A percentile compares a stretch with the other conserved stretches of the same genome.
Conservation (phyloP, 163 green algal genomes). For the Scenedesmus sp. region DNA sequence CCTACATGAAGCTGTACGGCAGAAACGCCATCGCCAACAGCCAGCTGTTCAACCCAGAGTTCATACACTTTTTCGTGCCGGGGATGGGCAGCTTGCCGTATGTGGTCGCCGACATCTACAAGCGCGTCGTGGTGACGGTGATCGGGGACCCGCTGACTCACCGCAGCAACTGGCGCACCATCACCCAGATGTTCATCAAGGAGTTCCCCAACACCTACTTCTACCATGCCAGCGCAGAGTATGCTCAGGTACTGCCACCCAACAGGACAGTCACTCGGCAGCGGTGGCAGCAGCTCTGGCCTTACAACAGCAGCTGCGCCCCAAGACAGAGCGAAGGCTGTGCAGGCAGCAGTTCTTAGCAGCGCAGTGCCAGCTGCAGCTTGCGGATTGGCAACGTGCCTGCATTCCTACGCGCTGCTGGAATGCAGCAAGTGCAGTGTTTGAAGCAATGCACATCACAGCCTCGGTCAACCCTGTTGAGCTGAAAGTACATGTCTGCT, state of each 20-base stretch:
- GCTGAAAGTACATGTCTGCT: background rate
- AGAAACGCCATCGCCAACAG: conserved; percentile 43
- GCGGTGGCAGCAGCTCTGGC: background rate
- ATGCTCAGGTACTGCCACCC: background rate
- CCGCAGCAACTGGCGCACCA: background rate
- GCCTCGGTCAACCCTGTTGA: no score
- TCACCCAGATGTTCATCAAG: conserved; percentile 19
- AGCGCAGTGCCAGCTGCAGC: no score
- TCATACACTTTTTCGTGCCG: conserved; percentile 53
- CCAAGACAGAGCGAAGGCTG: no score
- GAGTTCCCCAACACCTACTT: conserved; percentile 36
- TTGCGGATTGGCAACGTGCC: no score
- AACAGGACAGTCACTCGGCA: background rate
- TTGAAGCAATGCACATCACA: no score
- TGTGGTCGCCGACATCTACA: conserved; percentile 36
- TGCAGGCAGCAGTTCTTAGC: no score
- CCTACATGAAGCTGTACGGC: conserved; percentile 52
- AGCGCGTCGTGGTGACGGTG: conserved; percentile 22
- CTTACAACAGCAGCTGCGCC: background rate
- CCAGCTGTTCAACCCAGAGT: conserved; percentile 52
- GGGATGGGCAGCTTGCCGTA: conserved; percentile 39
- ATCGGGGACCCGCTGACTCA: conserved; percentile 39
- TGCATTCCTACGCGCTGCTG: no score
- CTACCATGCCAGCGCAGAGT: conserved; percentile 37
- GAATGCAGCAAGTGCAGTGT: no score